Percentiles rank a stretch among this genome's conserved stretches.
Evolutionary conservation across 148 eudicot species (phyloP).

Genomic region (Vaccinium vitisidaea): DNA sequence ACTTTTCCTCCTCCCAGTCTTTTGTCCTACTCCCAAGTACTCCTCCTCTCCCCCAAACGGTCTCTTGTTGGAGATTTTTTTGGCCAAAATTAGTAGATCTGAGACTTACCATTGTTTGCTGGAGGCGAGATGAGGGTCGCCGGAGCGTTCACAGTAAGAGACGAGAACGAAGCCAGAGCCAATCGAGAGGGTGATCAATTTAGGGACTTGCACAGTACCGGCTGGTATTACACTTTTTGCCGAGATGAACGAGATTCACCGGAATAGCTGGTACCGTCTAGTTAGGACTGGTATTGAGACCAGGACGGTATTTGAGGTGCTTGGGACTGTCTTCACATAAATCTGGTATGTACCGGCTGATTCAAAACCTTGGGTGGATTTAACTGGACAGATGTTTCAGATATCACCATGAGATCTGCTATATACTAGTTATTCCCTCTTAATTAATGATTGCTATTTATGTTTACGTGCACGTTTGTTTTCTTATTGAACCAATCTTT

Average conservation of each 20-base stretch:
- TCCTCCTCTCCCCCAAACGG: too few relatives aligned
- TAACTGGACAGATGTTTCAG: not conserved
- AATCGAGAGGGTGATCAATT: too few relatives aligned
- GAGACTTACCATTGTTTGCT: too few relatives aligned
- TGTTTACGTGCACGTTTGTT: not conserved
- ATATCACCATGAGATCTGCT: not conserved
- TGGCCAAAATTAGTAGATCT: too few relatives aligned
- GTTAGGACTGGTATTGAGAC: not conserved
- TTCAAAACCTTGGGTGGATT: not conserved
- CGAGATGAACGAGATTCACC: not conserved
- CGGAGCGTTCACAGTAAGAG: too few relatives aligned
- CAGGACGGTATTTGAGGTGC: not conserved
- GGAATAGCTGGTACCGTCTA: not conserved
- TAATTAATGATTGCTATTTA: not conserved
- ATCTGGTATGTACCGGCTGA: not conserved
- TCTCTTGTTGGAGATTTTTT: too few relatives aligned
- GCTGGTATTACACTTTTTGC: too few relatives aligned
- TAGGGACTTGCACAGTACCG: too few relatives aligned
- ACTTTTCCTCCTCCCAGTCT: too few relatives aligned
- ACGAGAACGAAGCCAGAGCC: too few relatives aligned
- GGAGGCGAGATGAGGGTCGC: too few relatives aligned
- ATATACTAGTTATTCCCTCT: not conserved
- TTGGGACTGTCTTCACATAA: not conserved
- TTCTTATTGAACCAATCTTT: not conserved
- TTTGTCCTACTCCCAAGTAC: too few relatives aligned